Evolutionary conservation across 2,329 filamentous ascomycete genomes (phyloP), one percentile per base, ranked within the genome.

Genomic region (Pestalotiopsis sp.): DNA sequence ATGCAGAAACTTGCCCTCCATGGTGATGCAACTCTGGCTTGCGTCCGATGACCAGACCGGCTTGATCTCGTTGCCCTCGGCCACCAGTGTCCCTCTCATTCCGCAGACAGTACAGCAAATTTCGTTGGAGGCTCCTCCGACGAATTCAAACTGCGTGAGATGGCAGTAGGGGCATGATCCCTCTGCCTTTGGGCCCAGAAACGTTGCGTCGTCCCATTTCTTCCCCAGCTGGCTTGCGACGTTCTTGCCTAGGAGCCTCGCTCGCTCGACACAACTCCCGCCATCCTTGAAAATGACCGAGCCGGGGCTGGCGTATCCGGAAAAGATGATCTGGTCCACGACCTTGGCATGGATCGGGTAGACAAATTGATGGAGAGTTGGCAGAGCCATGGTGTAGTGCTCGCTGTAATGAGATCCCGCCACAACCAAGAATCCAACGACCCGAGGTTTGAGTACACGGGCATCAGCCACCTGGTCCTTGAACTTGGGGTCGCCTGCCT

Each of bases 401-500:
- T 66, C 64, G n/a, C 17, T 57, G 20, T 39, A 45, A 25, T 45
- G 12, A 14, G 64, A 66, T n/a, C 64, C 64, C 4, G 64, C 45
- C 14, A 66, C 64, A 1, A 58, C 64, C 27, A 66, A 23, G 45
- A 66, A 66, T 4, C 64, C 64, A 23, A 66, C 64, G n/a, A 58
- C 64, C 20, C 64, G n/a, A 5, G 64, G 64, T 23, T 66, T 66
- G 23, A 66, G 64, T 2, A 66, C 64, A 25, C 64, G 45, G 7
- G 49, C 11, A 39, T 66, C 64, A 4, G 52, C 49, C 12, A 27
- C 41, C 13, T 66, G 64, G 27, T 66, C 49, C 23, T 58, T 57
- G 64, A 66, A 66, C 64, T 66, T 66, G 45, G 64, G 64, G 14
- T 66, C 64, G 36, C 64, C 64, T 2, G 64, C 64, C 27, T 57